phyloP scores from a whole-genome alignment of 805 yeast genomes.

The Cyberlindnera japonica region DNA sequence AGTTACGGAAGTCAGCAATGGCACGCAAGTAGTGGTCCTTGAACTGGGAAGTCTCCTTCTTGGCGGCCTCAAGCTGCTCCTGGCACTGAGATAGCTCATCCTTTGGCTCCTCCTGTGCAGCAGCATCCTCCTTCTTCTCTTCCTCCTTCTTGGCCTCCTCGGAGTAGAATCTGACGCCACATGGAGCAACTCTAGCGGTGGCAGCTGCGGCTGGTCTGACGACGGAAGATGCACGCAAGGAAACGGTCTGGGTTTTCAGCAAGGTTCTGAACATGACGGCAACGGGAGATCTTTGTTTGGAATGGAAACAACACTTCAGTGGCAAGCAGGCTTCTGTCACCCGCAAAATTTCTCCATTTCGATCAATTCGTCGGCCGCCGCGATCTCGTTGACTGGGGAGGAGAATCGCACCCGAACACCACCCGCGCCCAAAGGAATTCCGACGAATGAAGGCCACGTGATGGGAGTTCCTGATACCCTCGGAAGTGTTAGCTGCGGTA shows the following conservation, averaged over 20 bases:
- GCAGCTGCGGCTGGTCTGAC: constrained; percentile 9
- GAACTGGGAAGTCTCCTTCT: constrained; percentile 27
- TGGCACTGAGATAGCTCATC: constrained; percentile 22
- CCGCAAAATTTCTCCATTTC: constrained; percentile 6
- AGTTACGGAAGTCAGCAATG: constrained; percentile 30
- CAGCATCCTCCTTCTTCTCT: constrained; percentile 8
- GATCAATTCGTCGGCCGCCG: background rate
- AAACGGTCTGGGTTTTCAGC: constrained; percentile 15
- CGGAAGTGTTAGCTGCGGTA: too few species aligned
- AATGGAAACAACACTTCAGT: too few species aligned
- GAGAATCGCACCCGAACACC: constrained; percentile 4
- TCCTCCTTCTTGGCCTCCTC: constrained; percentile 27
- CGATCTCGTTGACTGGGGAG: background rate
- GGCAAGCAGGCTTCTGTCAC: background rate
- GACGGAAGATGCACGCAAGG: constrained; percentile 8
- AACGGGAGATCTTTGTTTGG: too few species aligned
- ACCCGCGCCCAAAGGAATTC: too few species aligned
- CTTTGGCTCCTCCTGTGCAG: constrained; percentile 19
- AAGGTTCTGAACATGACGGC: constrained; percentile 22
- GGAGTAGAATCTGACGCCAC: constrained; percentile 25
- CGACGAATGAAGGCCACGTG: too few species aligned
- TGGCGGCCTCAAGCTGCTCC: constrained; percentile 21
- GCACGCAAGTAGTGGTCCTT: constrained; percentile 27
- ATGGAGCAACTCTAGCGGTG: constrained; percentile 2
- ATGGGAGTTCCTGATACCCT: background rate